phyloP scores from a whole-genome alignment of 2,329 filamentous ascomycete genomes.

The Emergomyces orientalis region DNA sequence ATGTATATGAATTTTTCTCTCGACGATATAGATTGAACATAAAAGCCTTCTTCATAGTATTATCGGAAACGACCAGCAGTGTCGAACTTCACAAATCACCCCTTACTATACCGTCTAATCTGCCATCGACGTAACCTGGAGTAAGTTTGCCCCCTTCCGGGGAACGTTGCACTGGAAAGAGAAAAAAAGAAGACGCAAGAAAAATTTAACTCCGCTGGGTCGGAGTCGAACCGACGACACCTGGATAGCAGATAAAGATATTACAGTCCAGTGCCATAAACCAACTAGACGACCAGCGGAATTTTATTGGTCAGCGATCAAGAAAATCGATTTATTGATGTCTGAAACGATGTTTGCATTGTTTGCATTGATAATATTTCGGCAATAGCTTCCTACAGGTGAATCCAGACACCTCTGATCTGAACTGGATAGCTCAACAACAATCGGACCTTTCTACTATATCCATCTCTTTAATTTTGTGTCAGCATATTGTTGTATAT shows the following conservation, averaged over 20 bases:
- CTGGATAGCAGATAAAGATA: constrained; percentile 7
- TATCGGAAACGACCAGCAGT: no score
- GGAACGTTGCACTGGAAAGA: no score
- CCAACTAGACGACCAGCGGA: constrained; percentile 9
- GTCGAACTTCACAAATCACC: no score
- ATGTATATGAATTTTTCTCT: no score
- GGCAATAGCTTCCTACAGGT: no score
- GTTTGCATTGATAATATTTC: not conserved
- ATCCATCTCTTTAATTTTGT: not conserved
- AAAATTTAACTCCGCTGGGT: constrained; percentile 3
- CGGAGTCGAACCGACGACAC: constrained; percentile 9
- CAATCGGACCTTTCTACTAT: not conserved
- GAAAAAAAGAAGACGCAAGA: no score
- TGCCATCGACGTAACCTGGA: no score
- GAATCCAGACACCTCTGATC: not conserved
- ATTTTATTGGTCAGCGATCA: not conserved
- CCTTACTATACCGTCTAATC: no score
- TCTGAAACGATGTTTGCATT: constrained; percentile 24
- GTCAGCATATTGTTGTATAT: not conserved
- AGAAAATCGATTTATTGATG: not conserved
- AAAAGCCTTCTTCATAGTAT: no score
- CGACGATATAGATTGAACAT: no score
- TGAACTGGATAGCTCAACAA: not conserved
- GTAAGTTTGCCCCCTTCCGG: no score
- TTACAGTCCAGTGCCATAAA: constrained; percentile 9